Conservation (phyloP, 2,329 filamentous ascomycete genomes). For the Aspergillus quadricinctus region DNA sequence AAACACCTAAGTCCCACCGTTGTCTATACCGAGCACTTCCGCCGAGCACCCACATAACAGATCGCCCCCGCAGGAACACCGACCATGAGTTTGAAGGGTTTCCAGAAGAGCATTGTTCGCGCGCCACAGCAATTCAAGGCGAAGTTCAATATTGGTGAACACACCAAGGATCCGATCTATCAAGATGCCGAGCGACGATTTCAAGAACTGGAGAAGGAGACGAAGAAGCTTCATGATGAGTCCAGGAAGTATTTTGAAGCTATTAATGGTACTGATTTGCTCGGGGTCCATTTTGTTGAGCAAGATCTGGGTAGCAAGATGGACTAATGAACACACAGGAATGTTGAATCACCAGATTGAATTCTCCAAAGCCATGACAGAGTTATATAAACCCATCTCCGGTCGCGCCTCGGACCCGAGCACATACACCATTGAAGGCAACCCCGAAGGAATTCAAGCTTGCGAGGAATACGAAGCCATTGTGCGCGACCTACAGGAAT, state of each 20-base stretch:
- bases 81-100: slow-evolving; percentile 93
- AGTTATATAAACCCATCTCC: slow-evolving; percentile 97
- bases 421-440: slow-evolving; percentile 74
- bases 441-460: slow-evolving; percentile 85
- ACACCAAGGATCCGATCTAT: slow-evolving; percentile 93
- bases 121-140: slow-evolving; percentile 89
- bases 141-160: slow-evolving; percentile 91
- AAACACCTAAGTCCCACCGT: neutral
- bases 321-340: slow-evolving; percentile 41
- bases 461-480: slow-evolving; percentile 95
- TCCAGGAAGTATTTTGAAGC: slow-evolving; percentile 96
- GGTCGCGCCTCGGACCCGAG: slow-evolving; percentile 92
- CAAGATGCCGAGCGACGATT: slow-evolving; percentile 92
- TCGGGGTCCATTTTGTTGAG: neutral
- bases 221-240: slow-evolving; percentile 94
- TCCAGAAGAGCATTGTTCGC: slow-evolving; percentile 82
- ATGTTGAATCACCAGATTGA: slow-evolving; percentile 98
- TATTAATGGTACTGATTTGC: slow-evolving; percentile 67
- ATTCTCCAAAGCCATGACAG: slow-evolving; percentile 91
- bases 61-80: slow-evolving; percentile 3
- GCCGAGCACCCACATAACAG: neutral
- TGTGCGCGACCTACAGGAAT: slow-evolving; percentile 84
- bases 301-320: neutral
- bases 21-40: slow-evolving; percentile 4
- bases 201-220: slow-evolving; percentile 88